Base-by-base conservation (phyloP, 441 rosid genomes). In the Erysimum cheiri region DNA sequence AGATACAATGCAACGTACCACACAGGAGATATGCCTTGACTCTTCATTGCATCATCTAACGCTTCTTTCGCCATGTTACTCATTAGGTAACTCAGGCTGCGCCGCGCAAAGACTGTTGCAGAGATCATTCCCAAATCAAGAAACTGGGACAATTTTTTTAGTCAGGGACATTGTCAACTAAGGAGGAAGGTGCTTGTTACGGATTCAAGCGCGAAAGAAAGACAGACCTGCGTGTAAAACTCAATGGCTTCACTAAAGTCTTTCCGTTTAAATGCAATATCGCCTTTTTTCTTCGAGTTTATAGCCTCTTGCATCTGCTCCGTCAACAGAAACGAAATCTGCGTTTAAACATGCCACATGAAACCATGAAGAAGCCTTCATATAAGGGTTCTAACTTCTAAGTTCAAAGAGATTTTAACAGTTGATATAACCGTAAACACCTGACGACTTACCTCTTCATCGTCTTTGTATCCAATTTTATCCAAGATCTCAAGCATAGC, bases 291-390 rank as follows among this genome's bases (percentile, higher is more conserved):
- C 90, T 87, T 91, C 14, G 87, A 93, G 76, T 82, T 77, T 67
- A 89, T 77, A 1, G 95, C 91, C 56, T 91, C 98, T 73, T 89
- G 92, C 91, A 91, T 88, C 62, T 91, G 90, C 77, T 83, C 80
- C 56, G 96, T 91, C 96, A 91, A 93, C 87, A 87, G 84, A 81
- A 91, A 91, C n/a, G 97, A 93, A 10, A 93, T 86, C 97, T 93
- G 87, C 85, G 77, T 32, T 17, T 72, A 57, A 64, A 73, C 67
- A 35, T 31, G 48, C 29, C 53, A 28, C 13, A 24, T 35, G 19
- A 52, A 32, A 39, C 63, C 35, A 35, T 26, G n/a, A 47, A 28
- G 32, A 65, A 43, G n/a, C 17, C 68, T 40, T 14, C 44, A 48
- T 47, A 15, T 12, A 8, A 65, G 32, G 32, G 14, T 37, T 39